Percentiles rank a stretch among this genome's conserved stretches.
Conservation (phyloP, 331 rosid species). For the Spiraea crenata region DNA sequence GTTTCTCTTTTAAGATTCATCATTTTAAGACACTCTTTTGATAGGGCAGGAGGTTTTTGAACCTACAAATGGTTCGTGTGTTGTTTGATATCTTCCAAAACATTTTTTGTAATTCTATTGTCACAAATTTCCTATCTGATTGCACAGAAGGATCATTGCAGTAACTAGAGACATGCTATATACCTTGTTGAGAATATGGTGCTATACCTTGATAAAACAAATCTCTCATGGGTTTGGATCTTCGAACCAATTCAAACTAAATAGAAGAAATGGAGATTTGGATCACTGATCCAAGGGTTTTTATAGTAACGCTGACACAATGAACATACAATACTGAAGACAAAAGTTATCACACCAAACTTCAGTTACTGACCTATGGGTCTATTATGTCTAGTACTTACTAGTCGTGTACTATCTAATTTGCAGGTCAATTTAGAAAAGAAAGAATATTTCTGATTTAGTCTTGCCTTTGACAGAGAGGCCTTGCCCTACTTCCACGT, state of each 20-base stretch:
- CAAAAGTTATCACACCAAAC: too few species aligned
- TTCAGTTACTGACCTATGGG: too few species aligned
- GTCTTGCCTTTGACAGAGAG: neutral
- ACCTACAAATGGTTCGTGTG: slow-evolving; percentile 17
- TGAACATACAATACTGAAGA: neutral
- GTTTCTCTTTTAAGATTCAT: slow-evolving; percentile 22
- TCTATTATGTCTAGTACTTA: too few species aligned
- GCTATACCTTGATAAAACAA: neutral
- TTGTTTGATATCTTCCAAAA: slow-evolving; percentile 1
- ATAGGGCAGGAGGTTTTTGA: slow-evolving; percentile 12
- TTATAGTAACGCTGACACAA: neutral
- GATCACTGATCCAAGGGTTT: slow-evolving; percentile 10
- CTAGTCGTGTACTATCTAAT: too few species aligned
- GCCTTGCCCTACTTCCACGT: slow-evolving; percentile 11
- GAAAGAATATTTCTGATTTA: too few species aligned
- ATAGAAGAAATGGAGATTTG: neutral
- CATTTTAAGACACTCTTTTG: slow-evolving; percentile 18
- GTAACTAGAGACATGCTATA: neutral
- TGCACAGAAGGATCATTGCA: neutral
- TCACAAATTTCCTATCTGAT: slow-evolving; percentile 7
- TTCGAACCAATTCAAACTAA: neutral
- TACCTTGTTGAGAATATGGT: neutral
- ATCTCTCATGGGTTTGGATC: neutral
- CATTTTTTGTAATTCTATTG: slow-evolving; percentile 11
- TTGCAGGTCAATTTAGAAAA: too few species aligned